Conservation (phyloP, 768 basidiomycete genomes). For the Rhizopogon roseolus region DNA sequence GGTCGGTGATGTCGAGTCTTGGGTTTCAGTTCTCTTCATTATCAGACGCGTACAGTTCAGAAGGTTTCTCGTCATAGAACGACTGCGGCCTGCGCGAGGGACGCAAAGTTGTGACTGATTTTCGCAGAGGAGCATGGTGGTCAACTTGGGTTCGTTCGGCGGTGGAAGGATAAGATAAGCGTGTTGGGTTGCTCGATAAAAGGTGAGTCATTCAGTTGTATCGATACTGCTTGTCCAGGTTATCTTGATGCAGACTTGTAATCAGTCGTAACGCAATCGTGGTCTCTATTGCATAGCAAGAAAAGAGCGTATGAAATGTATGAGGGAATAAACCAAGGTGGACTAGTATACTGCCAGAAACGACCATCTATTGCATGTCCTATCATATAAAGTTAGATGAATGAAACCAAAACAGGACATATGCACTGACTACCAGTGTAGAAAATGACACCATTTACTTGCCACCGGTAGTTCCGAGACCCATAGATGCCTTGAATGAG, state of each 20-base stretch:
- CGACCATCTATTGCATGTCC: conserved; percentile 7
- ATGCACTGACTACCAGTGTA: not conserved
- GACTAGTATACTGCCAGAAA: conserved; percentile 1
- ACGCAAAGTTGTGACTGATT: no score
- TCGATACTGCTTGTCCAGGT: no score
- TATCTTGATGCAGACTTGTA: not conserved
- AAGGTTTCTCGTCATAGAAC: no score
- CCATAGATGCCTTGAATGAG: conserved; percentile 78
- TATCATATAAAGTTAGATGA: not conserved
- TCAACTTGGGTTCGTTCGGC: no score
- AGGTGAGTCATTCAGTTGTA: no score
- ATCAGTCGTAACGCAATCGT: not conserved
- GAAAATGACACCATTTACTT: conserved; percentile 45
- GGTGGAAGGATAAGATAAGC: no score
- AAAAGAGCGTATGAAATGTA: not conserved
- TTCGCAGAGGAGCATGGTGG: no score
- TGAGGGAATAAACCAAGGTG: not conserved
- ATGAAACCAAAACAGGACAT: not conserved
- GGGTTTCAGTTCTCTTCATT: no score
- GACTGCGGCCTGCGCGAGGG: no score
- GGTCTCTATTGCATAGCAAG: conserved; percentile 3
- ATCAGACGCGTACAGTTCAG: no score
- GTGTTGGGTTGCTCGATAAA: no score
- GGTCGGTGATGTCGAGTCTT: no score
- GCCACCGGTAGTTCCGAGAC: conserved; percentile 84